Evolutionary conservation across 257 asterid genomes (phyloP).

Genomic region (Solanum chilense): DNA sequence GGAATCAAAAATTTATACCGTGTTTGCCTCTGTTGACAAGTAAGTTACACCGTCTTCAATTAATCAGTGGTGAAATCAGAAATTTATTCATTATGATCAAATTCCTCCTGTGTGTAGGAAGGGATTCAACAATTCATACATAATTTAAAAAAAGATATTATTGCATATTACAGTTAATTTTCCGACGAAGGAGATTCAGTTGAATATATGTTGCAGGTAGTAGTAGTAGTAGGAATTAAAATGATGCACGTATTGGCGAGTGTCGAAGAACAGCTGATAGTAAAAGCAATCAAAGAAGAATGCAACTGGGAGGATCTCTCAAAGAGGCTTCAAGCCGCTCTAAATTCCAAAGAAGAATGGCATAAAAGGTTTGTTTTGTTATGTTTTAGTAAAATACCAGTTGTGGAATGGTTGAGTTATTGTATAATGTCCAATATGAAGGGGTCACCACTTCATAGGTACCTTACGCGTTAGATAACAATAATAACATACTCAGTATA

Average conservation of each 20-base stretch:
- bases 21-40: background rate
- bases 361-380: conserved; percentile 51
- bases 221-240: background rate
- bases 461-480: too few relatives aligned
- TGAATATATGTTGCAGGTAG: background rate
- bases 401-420: background rate
- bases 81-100: background rate
- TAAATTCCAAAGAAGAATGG: conserved; percentile 93
- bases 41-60: background rate
- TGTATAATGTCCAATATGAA: background rate
- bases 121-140: background rate
- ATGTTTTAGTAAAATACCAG: background rate
- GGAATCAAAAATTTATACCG: background rate
- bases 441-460: too few relatives aligned
- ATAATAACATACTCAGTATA: background rate
- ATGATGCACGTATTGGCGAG: conserved; percentile 76
- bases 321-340: conserved; percentile 81
- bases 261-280: conserved; percentile 77
- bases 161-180: background rate
- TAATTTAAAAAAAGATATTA: background rate
- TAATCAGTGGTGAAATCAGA: background rate
- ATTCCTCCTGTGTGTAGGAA: background rate
- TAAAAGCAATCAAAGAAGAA: conserved; percentile 73
- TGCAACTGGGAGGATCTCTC: conserved; percentile 79
- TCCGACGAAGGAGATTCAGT: background rate